Base-by-base conservation (phyloP, 2,329 filamentous ascomycete genomes). In the Phaeosphaeriaceae sp. region DNA sequence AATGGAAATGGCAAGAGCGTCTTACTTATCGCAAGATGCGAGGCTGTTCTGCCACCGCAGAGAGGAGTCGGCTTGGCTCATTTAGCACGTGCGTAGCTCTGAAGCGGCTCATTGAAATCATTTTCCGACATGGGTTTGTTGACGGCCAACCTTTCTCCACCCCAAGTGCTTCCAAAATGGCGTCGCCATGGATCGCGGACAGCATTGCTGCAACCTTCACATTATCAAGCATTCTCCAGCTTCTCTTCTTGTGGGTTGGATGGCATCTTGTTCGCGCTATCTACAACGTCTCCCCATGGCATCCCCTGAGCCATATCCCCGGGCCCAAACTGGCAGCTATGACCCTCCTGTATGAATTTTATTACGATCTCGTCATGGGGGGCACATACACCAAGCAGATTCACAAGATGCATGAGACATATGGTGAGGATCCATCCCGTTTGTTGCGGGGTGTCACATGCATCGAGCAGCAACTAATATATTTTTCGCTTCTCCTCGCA, bases 321-420 rank as follows among this genome's bases (percentile, higher is more conserved):
- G 61, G 61, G 13, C 59, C 61, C 15, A 60, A 45, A 25, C 44
- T 64, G 3, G 51, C 58, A 7, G 61, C 58, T 20, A 36, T 49
- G 21, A 58, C 59, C 3, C 36, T 25, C 19, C 48, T 56, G 42
- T 63, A 63, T 44, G 61, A 63, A 46, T 58, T 55, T 49, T 63
- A 48, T 33, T 57, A 54, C 31, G 61, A 63, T 40, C 21, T 57
- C 7, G 24, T 60, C 24, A 44, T 20, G 13, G 25, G 49, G 9
- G 57, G 53, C 24, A 54, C 41, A 20, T 63, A 54, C 42, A 36
- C 40, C 21, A 53, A 33, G n/a, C 48, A 54, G 24, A 63, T 63
- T 42, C 25, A 48, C 27, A 36, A 45, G 11, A 60, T 65, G 53
- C 62, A 65, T 48, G 44, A 57, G 51, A 51, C 33, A 15, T 65